Base-by-base conservation (phyloP, 2,329 filamentous ascomycete genomes). In the Pseudopithomyces maydicus region DNA sequence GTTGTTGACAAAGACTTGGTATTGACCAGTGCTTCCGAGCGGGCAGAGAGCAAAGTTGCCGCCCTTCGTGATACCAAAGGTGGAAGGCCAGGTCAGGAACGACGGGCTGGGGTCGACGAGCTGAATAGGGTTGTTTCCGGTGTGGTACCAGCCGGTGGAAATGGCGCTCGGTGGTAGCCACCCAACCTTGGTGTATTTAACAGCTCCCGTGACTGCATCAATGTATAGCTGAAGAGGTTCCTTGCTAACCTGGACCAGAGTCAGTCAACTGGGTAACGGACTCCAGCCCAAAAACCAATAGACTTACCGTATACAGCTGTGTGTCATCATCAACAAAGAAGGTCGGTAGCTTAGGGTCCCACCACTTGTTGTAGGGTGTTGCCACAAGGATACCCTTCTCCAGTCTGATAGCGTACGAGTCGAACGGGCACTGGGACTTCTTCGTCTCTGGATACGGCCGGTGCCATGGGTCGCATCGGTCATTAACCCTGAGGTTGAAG, bases 321-420 rank as follows among this genome's bases (percentile, higher is more conserved):
- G 65, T 70, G 53, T 69, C 66, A 22, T 70, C 65, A 44, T 67
- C 66, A 29, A 67, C 69, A 39, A 68, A 71, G 55, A 74, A 69
- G 23, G 66, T 64, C 22, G 66, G 55, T 15, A 72, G 60, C 52
- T 67, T 67, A 14, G 62, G 62, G 29, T 69, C 62, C 49, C 55
- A 70, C 59, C 61, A 69, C 50, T 66, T 69, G 62, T 68, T 70
- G 59, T 70, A 72, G 29, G 67, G 66, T 17, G 66, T 70, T 11
- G 66, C 70, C 56, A 71, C 64, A 17, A 63, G 63, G n/a, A 64
- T 64, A 39, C 67, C 67, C 14, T 67, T 60, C 36, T 68, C 56
- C n/a, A 72, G 51, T 19, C 65, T 64, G 49, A 71, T 62, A 14
- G 62, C 65, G 32, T 62, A 69, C 20, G 62, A 59, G 14, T 55